Evolutionary conservation across 2,329 filamentous ascomycete species (phyloP), one percentile per base, ranked within the genome.

Genomic region (Stemphylium vesicarium): DNA sequence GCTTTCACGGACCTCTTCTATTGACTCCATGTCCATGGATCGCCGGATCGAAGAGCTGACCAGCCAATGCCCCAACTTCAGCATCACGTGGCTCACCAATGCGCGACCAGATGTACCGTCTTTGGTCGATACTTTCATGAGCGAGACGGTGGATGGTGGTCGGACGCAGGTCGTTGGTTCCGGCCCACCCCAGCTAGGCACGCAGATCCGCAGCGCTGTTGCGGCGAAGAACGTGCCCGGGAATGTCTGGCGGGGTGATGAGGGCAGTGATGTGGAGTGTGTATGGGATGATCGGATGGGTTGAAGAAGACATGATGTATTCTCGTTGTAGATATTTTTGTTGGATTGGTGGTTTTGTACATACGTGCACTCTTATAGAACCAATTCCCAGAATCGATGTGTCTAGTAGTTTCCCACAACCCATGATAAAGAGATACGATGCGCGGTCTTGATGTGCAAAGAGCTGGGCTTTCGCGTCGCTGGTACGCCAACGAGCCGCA

Each of bases 261-360:
- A 53, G 45, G 26, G 32, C 0, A 48, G 50, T 9, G 50, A 53
- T 43, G 50, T 53, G 0, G 39, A 49, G 32, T 50, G 45, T 12
- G 50, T 53, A 8, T 53, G 50, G 50, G 50, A 53, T n/a, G 50
- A 53, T 37, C 45, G 50, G 24, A 43, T 20, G 39, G 24, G 50
- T 8, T 50, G n/a, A 20, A 33, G 13, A 10, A n/a, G 20, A 16
- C 2, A 32, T 38, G 13, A 26, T 35, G 26, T 16, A 24, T 16
- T 36, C 35, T 31, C n/a, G 26, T 16, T 51, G 50, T 53, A 47
- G 13, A 53, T 42, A 48, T 48, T 48, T 48, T 31, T n/a, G 12
- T 6, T 11, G 5, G 1, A 26, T 12, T 31, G 5, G 16, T 44
- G 9, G 11, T 8, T 5, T 12, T 50, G 31, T n/a, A 42, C 13